A percentile compares a stretch with the other conserved stretches of the same genome.
phyloP scores from a whole-genome alignment of 257 asterid genomes.

The Solanum etuberosum region DNA sequence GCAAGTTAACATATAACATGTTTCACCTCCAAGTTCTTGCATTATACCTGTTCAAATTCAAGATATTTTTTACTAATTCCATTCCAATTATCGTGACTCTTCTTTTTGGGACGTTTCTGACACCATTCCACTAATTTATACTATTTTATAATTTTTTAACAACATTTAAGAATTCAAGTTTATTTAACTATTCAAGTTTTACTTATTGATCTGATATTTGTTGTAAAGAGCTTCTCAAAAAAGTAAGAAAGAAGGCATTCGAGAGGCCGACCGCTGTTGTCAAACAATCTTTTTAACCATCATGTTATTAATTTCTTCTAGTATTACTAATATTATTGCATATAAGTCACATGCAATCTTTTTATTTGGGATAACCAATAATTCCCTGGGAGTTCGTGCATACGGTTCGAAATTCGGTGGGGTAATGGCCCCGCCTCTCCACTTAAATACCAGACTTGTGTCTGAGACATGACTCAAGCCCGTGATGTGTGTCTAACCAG shows the following conservation, averaged over 20 bases:
- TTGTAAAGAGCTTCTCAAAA: neutral
- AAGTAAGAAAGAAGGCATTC: neutral
- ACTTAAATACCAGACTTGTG: neutral
- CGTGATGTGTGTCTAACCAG: neutral
- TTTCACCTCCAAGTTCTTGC: neutral
- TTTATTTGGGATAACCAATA: neutral
- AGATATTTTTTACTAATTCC: neutral
- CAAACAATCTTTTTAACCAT: neutral
- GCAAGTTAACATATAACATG: neutral
- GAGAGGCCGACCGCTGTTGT: neutral
- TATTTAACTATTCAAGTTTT: neutral
- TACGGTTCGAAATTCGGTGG: neutral
- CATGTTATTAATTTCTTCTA: neutral
- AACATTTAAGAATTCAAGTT: neutral
- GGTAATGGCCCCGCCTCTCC: neutral
- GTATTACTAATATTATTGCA: neutral
- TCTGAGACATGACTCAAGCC: neutral
- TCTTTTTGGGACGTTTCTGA: neutral
- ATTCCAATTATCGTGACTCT: neutral
- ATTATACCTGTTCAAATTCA: neutral
- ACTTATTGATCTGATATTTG: neutral
- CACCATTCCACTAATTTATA: neutral
- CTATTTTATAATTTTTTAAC: neutral
- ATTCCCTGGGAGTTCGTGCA: neutral
- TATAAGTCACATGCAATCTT: neutral